Base-by-base conservation (phyloP, 179 eudicot species). In the Spinacia oleracea region DNA sequence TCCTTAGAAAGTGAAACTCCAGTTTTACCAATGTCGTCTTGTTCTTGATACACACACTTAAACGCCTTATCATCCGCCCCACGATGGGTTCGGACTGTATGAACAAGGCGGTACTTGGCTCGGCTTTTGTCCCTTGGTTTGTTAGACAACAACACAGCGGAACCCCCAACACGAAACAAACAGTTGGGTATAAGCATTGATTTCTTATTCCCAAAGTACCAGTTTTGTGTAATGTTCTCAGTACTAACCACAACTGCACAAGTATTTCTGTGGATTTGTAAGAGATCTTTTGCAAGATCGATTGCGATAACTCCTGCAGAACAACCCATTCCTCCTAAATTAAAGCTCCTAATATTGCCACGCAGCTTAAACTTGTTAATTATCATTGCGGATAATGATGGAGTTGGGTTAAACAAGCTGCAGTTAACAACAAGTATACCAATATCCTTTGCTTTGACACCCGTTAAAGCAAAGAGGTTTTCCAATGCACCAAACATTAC, bases 261-360 rank as follows among this genome's bases (percentile, higher is more conserved):
- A 5, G 92, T 90, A 51, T 88, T 90, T 35, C 91, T 38, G 74
- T 89, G 87, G 29, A 89, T 87, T 73, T 87, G 97, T 35, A 92
- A 76, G 64, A 92, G 70, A 66, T 92, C 94, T 78, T 85, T 90
- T 0, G 93, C 97, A 2, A 92, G 84, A 80, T 88, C 91, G 8
- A 92, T 50, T 0, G 97, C 83, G 0, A 92, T 91, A 0, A 91
- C 91, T 3, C 97, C 97, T 0, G 97, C 97, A 34, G 91, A 88
- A 75, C 97, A 92, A 0, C 97, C 97, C 97, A 91, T 92, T 0
- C 97, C 97, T 1, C 97, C 94, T 3, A 92, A 82, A 72, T 92
- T 92, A 40, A 84, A 88, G 78, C 90, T 91, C 74, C 78, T 71
- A 43, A 92, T 87, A 63, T 92, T 88, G 0, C 91, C 94, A 27